Evolutionary conservation across 345 rosid genomes (phyloP).

Genomic region (Passiflora organensis): DNA sequence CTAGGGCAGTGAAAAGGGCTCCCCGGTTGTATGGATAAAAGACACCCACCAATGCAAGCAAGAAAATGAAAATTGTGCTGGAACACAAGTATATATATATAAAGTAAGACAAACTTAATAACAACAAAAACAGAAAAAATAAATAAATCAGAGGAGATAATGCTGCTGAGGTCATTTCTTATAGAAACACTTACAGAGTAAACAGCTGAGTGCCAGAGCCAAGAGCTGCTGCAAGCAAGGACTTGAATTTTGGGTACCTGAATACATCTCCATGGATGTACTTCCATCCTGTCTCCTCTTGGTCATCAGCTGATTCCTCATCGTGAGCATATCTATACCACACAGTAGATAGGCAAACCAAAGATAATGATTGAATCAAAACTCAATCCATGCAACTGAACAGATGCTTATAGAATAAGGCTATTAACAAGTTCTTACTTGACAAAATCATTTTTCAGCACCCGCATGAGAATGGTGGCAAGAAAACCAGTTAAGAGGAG

Average conservation of each 20-base stretch:
- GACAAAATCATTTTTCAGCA: slow-evolving; percentile 81
- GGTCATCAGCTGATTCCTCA: slow-evolving; percentile 86
- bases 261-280: slow-evolving; percentile 84
- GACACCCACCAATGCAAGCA: slow-evolving; percentile 27
- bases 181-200: slow-evolving; percentile 50
- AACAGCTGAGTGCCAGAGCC: slow-evolving; percentile 80
- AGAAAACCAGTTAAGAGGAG: slow-evolving; percentile 87
- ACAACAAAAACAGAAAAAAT: not conserved
- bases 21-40: slow-evolving; percentile 32
- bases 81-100: not conserved
- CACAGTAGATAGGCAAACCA: not conserved
- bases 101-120: not conserved
- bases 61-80: slow-evolving; percentile 24
- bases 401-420: not conserved
- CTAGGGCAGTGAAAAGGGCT: slow-evolving; percentile 29
- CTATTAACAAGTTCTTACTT: slow-evolving; percentile 44
- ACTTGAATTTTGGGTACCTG: slow-evolving; percentile 62
- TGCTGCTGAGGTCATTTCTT: not conserved
- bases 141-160: not conserved
- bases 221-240: slow-evolving; percentile 70
- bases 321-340: slow-evolving; percentile 66
- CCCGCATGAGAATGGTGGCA: slow-evolving; percentile 88
- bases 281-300: slow-evolving; percentile 93
- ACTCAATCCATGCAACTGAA: not conserved
- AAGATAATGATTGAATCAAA: no score